Base-by-base conservation (phyloP, 2,329 filamentous ascomycete species). In the Colletotrichum sojae region DNA sequence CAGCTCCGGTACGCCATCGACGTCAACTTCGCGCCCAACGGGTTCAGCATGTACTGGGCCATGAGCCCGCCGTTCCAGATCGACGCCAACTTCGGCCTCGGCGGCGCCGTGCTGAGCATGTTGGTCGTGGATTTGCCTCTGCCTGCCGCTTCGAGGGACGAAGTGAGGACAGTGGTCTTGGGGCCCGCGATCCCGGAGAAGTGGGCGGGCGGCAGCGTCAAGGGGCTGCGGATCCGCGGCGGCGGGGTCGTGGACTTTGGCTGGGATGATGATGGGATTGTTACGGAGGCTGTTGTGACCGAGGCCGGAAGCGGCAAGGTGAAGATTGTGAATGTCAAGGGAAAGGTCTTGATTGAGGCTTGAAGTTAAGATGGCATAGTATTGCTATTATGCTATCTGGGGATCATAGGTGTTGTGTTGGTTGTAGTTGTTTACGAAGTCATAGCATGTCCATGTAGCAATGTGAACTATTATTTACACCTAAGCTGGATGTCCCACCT, bases 81-180 rank as follows among this genome's bases (percentile, higher is more conserved):
- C 65, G 87, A 89, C 73, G 88, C 86, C 6, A 89, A 89, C 73
- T 89, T 87, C 69, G 87, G 86, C 1, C 75, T 83, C 22, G 79
- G 79, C 3, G 87, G 85, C 0, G 85, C 84, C 0, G 79, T 87
- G 59, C 68, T 88, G 62, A 79, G 80, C 66, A 85, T 88, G 85
- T 73, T 88, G 48, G 79, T 86, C 55, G 81, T 87, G n/a, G 84
- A 88, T 74, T 59, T 86, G 48, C 81, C 83, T 0, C 70, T 76
- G 8, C 40, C 75, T 12, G 67, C 73, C n/a, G 73, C 71, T 45
- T 54, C 54, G 4, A 53, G 15, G 2, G 73, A 66, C 0, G 73
- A 71, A 2, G 54, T 58, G 13, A 76, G 79, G 57, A 81, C 74
- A 0, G 82, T 86, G 6, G 78, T 85, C 0, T 51, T 87, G 4